Conservation (phyloP, 2,329 filamentous ascomycete species). For the Hymenoscyphus albidus region DNA sequence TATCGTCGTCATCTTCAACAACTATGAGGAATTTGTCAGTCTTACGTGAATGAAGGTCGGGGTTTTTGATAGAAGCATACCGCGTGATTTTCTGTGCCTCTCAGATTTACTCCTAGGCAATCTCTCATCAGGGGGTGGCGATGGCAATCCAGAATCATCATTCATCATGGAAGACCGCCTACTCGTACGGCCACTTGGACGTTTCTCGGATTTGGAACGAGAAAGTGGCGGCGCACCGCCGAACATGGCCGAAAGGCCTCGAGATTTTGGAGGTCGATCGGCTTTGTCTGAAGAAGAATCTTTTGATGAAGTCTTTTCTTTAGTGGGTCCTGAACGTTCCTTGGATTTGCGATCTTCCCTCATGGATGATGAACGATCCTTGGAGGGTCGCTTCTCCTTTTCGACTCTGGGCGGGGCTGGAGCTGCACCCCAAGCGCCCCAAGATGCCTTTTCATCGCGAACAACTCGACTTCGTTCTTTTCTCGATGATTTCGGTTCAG, state of each 20-base stretch:
- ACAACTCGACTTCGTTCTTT: conserved; percentile 76
- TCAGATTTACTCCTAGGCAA: conserved; percentile 46
- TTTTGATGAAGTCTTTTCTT: conserved; percentile 58
- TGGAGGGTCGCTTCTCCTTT: conserved; percentile 30
- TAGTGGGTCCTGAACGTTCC: conserved; percentile 54
- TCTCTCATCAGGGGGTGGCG: conserved; percentile 68
- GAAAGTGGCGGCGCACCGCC: conserved; percentile 64
- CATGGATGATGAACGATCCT: conserved; percentile 26
- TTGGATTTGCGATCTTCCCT: conserved; percentile 41
- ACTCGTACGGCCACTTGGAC: conserved; percentile 53
- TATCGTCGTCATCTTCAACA: conserved; percentile 46
- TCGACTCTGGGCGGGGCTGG: conserved; percentile 39
- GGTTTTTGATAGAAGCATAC: conserved; percentile 26
- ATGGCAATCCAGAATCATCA: conserved; percentile 57
- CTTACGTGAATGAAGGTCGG: background rate
- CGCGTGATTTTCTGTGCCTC: conserved; percentile 45
- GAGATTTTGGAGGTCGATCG: conserved; percentile 41
- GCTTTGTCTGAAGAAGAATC: conserved; percentile 64
- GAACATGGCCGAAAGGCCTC: conserved; percentile 60
- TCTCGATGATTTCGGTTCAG: conserved; percentile 58
- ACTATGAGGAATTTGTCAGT: conserved; percentile 25
- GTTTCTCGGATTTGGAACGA: conserved; percentile 64
- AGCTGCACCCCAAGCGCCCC: conserved; percentile 68
- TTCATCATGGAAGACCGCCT: conserved; percentile 67
- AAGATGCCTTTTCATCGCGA: conserved; percentile 64